Percentiles rank a stretch among this genome's conserved stretches.
Conservation (phyloP, 768 basidiomycete genomes). For the Suillus weaverae region DNA sequence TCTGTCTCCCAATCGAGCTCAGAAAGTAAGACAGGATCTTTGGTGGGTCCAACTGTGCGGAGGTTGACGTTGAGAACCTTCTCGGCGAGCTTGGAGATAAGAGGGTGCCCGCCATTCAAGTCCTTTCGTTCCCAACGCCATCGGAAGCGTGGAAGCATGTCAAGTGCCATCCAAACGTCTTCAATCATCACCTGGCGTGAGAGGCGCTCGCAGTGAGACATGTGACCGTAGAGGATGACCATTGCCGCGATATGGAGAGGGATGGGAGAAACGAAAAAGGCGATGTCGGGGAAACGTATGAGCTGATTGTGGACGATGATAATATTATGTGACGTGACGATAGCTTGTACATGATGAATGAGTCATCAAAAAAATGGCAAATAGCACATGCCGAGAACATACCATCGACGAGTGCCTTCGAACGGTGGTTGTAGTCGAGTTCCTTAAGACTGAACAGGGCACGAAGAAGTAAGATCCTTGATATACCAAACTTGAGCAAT, state of each 20-base stretch:
- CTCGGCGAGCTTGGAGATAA: conserved; percentile 80
- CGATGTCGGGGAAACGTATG: conserved; percentile 81
- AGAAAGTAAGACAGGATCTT: conserved; percentile 42
- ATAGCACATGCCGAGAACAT: conserved; percentile 21
- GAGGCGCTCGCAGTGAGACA: conserved; percentile 72
- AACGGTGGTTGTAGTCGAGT: conserved; percentile 61
- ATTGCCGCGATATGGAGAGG: conserved; percentile 89
- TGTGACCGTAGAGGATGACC: conserved; percentile 87
- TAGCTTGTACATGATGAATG: conserved; percentile 45
- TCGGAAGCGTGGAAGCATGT: conserved; percentile 85
- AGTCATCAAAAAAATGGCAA: conserved; percentile 9
- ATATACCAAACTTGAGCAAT: conserved; percentile 78
- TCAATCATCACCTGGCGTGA: conserved; percentile 66
- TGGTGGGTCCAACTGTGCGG: conserved; percentile 46
- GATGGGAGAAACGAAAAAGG: conserved; percentile 87
- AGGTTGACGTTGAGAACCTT: conserved; percentile 75
- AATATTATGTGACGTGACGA: conserved; percentile 84
- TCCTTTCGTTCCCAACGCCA: conserved; percentile 93
- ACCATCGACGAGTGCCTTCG: conserved; percentile 80
- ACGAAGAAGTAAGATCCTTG: conserved; percentile 73
- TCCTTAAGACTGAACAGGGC: conserved; percentile 80
- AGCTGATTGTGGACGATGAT: conserved; percentile 83
- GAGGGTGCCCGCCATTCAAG: conserved; percentile 75
- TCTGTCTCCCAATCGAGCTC: conserved; percentile 50
- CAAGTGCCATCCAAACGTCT: conserved; percentile 84